Evolutionary conservation across 2,329 filamentous ascomycete species (phyloP).

Genomic region (Cordyceps javanica): DNA sequence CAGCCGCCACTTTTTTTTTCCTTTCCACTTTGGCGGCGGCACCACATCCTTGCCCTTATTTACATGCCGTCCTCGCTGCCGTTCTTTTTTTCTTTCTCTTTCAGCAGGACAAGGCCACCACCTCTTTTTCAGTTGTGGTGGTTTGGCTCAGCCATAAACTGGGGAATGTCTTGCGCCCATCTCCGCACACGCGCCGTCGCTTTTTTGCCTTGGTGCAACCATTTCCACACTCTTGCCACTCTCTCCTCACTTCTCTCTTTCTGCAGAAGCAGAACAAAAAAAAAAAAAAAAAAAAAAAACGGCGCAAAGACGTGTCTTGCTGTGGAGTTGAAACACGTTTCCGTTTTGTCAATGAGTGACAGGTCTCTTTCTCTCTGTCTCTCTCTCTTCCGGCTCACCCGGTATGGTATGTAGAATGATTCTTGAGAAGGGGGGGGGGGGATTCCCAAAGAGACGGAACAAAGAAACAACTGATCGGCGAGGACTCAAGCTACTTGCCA

Average conservation of each 20-base stretch:
- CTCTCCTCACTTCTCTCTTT: neutral
- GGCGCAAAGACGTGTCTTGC: too few species aligned
- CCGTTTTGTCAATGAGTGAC: neutral
- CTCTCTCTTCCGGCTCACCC: neutral
- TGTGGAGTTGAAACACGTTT: constrained; percentile 3
- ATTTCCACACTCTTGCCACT: neutral
- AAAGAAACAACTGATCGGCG: too few species aligned
- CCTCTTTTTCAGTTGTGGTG: neutral
- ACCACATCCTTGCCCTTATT: too few species aligned
- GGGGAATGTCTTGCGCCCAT: constrained; percentile 1
- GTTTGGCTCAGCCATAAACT: neutral
- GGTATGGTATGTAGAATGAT: neutral
- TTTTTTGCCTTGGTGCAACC: too few species aligned
- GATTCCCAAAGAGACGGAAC: neutral
- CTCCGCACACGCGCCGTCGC: too few species aligned
- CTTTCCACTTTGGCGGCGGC: too few species aligned
- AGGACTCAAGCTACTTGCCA: too few species aligned
- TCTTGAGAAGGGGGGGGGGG: too few species aligned
- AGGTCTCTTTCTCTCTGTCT: neutral
- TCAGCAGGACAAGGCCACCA: constrained; percentile 1
- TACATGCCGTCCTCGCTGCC: neutral
- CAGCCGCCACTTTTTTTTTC: neutral
- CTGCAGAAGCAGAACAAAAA: too few species aligned
- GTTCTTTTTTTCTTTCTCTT: neutral
- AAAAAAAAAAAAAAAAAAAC: too few species aligned